Percentiles rank a stretch among this genome's conserved stretches.
These are phyloP conservation scores for Suhomyces tanzawaensis DNA, from an alignment of 805 yeast genomes.

Conservation along the genomic window DNA sequence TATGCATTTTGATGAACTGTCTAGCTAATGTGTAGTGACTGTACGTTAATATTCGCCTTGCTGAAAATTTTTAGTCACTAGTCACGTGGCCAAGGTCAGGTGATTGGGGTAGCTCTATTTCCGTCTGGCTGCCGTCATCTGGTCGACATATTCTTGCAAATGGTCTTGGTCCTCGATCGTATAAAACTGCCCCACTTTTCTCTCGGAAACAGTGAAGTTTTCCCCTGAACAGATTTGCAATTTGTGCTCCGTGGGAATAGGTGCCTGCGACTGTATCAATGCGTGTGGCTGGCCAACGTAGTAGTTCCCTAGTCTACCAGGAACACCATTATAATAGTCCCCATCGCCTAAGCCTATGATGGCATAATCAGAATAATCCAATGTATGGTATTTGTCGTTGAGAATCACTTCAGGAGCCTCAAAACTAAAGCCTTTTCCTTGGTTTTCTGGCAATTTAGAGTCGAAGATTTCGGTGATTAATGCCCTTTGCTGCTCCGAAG, in stretches of 20 bases:
- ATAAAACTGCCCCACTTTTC: conserved; percentile 6
- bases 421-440: not conserved
- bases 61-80: conserved; percentile 8
- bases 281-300: conserved; percentile 5
- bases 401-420: not conserved
- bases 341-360: not conserved
- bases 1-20: conserved; percentile 19
- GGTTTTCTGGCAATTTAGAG: not conserved
- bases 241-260: not conserved
- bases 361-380: conserved; percentile 1
- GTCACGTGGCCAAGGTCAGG: not conserved
- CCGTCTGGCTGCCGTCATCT: conserved; percentile 19
- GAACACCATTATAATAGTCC: conserved; percentile 11
- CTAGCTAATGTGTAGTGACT: not conserved
- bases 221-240: conserved; percentile 12
- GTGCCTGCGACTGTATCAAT: not conserved
- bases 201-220: conserved; percentile 6
- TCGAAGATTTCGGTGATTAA: conserved; percentile 41
- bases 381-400: conserved; percentile 8
- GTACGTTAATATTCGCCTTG: not conserved
- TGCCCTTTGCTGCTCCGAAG: conserved; percentile 38
- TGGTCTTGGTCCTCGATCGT: conserved; percentile 20
- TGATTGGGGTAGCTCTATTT: not conserved
- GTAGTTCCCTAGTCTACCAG: conserved; percentile 30
- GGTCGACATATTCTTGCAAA: conserved; percentile 18